Evolutionary conservation across 345 rosid genomes (phyloP), one percentile per base, ranked within the genome.

Genomic region (Schrenkiella parvula): DNA sequence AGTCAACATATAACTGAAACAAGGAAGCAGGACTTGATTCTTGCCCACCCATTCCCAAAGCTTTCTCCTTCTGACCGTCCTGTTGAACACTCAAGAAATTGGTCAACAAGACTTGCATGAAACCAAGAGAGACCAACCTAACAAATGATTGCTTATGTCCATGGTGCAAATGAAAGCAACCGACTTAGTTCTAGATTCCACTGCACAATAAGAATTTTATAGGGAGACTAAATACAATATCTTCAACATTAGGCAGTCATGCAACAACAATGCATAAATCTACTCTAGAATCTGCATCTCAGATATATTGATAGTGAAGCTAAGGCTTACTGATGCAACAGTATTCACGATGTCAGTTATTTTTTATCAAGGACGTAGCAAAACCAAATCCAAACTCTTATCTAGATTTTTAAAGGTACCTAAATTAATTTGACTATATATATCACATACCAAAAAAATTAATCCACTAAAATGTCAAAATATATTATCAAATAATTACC

Each of bases 21-120:
- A 93, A 79, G 69, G 98, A 82, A 8, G 95, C 89, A 35, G 96
- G 85, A 81, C 84, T 88, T 55, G 90, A 84, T 70, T 85, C 97
- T 74, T 84, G 80, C 64, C 93, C 85, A 59, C 85, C 78, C 98
- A 93, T 93, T 53, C 91, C 90, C 81, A 89, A 83, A 55, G 75
- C 78, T 79, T 80, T 78, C 57, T 88, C 92, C 68, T 78, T 87
- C 77, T 75, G 85, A 53, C 77, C 83, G 56, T 84, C 86, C 97
- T 90, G 79, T 67, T 64, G 65, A 76, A 55, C 53, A 1, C 44
- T 44, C 44, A 63, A 62, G 26, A 75, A 31, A 39, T n/a, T 14
- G n/a, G 38, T 60, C 60, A 74, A 59, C 8, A 42, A 3, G 19
- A 56, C 60, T 64, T 54, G 19, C 42, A 53, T 43, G 34, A 43